Base-by-base conservation (phyloP, 345 rosid species). In the Eucalyptus sideroxylon region DNA sequence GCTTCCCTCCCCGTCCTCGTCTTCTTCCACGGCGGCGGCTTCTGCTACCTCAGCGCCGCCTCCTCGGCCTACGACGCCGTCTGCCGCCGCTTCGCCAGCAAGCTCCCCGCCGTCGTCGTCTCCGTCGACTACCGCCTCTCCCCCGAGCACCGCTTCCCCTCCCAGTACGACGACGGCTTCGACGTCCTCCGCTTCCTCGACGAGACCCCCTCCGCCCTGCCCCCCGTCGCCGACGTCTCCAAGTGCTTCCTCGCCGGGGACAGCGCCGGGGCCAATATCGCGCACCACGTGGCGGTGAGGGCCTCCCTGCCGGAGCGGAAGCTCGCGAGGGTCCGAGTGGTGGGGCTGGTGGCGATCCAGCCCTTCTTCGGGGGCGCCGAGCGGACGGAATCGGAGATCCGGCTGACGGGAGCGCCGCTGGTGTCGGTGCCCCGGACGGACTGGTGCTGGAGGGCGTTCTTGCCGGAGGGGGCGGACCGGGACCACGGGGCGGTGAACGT, bases 1-100 rank as follows among this genome's bases (percentile, higher is more conserved):
- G 6, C 88, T 17, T 77, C 88, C 42, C 23, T 96, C 4, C 99
- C 99, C 30, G 95, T 97, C 60, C 50, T 96, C 56, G 65, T 97
- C 77, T 96, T 95, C 94, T 97, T 96, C 91, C 98, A 97, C 90
- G 98, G 99, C 59, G 99, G 98, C 7, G 98, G 98, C 5, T 97
- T 96, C 95, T 86, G 91, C 56, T 96, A 89, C 94, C 95, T 96
- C 40, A 92, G 93, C 91, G 91, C 99, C 5, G 93, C 94, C 26
- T 88, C 94, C 55, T 45, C 9, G n/a, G 45, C 90, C 6, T 97
- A 95, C 94, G 96, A 96, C 89, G 87, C 87, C 42, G 95, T 94
- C 11, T 96, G 98, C 92, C 96, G 98, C 30, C 88, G 97, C 21
- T 91, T 96, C 91, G 93, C 98, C 10, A 88, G 92, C 6, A 92